Evolutionary conservation across 805 yeast genomes (phyloP).

Genomic region (Dipodascus geniculatus): DNA sequence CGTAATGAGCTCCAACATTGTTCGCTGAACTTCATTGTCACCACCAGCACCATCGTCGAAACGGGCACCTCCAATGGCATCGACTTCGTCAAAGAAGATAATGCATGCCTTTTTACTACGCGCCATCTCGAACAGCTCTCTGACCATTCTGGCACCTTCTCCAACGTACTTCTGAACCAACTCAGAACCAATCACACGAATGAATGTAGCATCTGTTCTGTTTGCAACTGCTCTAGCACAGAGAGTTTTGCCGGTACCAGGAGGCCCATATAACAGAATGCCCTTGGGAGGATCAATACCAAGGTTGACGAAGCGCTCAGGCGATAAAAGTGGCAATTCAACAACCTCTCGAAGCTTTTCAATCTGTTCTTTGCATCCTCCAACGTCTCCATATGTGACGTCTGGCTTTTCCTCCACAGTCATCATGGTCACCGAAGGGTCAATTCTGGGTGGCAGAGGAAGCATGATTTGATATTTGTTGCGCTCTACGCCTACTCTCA

Average conservation of each 20-base stretch:
- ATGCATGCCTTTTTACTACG: constrained; percentile 97
- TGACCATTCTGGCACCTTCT: constrained; percentile 99
- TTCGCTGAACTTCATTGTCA: constrained; percentile 97
- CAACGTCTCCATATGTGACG: constrained; percentile 95
- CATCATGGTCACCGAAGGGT: constrained; percentile 98
- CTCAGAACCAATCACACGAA: constrained; percentile 96
- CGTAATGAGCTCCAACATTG: constrained; percentile 95
- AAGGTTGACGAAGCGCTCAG: constrained; percentile 90
- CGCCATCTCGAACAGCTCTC: constrained; percentile 98
- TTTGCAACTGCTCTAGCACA: constrained; percentile 99
- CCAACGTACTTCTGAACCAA: constrained; percentile 97
- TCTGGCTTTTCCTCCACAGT: constrained; percentile 99
- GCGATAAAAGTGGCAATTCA: constrained; percentile 84
- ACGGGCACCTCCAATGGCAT: constrained; percentile 99
- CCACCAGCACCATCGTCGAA: constrained; percentile 99
- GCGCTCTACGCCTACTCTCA: constrained; percentile 98
- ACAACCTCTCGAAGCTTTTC: constrained; percentile 95
- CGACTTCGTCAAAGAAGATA: constrained; percentile 95
- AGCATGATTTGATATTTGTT: constrained; percentile 93
- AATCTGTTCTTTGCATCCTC: constrained; percentile 97
- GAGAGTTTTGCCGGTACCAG: constrained; percentile 96
- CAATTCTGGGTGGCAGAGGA: constrained; percentile 96
- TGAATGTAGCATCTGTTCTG: constrained; percentile 97
- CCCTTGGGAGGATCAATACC: constrained; percentile 99
- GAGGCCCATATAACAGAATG: constrained; percentile 91